Conservation (phyloP, 768 basidiomycete genomes). For the Termitomyces sp. region DNA sequence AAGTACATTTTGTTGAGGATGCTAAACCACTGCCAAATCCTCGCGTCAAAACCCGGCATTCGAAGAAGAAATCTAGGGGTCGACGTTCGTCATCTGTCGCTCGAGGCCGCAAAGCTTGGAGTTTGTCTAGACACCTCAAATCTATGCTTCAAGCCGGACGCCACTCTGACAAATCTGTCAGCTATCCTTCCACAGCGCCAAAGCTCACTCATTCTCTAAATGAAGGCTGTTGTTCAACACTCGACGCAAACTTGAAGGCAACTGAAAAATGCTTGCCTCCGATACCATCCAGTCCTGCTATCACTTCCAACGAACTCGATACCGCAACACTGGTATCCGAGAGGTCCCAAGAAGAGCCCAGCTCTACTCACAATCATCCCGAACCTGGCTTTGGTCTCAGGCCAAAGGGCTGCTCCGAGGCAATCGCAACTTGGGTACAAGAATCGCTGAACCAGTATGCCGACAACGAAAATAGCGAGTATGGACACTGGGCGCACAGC, state of each 20-base stretch:
- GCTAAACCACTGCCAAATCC: background rate
- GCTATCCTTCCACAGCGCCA: background rate
- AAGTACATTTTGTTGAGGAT: background rate
- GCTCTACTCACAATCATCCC: background rate
- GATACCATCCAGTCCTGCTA: background rate
- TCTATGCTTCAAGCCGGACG: background rate
- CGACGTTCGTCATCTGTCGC: background rate
- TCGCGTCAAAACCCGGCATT: background rate
- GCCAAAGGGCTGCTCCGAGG: background rate
- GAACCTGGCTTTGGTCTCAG: background rate
- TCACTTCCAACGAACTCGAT: background rate
- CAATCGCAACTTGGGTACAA: background rate
- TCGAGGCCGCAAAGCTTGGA: background rate
- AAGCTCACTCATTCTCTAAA: background rate
- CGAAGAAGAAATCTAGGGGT: background rate
- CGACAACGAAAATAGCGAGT: background rate
- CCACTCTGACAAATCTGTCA: background rate
- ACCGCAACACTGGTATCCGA: background rate
- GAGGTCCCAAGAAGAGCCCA: background rate
- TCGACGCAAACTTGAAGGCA: background rate
- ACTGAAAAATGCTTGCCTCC: background rate
- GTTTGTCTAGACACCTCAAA: background rate
- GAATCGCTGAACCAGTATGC: background rate
- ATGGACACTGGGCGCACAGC: background rate
- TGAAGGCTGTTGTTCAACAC: background rate